A percentile compares a stretch with the other conserved stretches of the same genome.
These are phyloP conservation scores for Neocatenulostroma microsporum DNA, from an alignment of 2,329 filamentous ascomycete genomes.

Conservation along the genomic window DNA sequence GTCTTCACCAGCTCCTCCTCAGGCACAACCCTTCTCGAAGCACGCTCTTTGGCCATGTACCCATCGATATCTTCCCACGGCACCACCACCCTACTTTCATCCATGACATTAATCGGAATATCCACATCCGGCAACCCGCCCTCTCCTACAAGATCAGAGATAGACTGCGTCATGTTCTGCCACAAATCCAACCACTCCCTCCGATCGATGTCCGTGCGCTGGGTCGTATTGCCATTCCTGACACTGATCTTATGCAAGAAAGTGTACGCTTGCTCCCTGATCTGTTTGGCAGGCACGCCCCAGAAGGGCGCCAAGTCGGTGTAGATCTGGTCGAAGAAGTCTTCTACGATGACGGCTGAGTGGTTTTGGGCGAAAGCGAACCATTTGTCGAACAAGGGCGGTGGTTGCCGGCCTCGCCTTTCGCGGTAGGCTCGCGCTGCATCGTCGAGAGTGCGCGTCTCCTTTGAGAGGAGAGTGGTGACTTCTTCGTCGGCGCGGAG, in stretches of 20 bases:
- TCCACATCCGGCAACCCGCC: conserved; percentile 38
- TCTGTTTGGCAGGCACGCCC: conserved; percentile 36
- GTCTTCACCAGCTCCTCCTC: conserved; percentile 11
- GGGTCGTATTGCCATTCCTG: conserved; percentile 32
- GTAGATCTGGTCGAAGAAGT: conserved; percentile 36
- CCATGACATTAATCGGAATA: conserved; percentile 42
- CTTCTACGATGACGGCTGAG: conserved; percentile 36
- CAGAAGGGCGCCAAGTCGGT: conserved; percentile 43
- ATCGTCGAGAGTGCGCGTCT: conserved; percentile 30
- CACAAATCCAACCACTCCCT: conserved; percentile 35
- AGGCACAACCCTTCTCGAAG: conserved; percentile 22
- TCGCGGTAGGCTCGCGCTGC: conserved; percentile 36
- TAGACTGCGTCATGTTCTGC: too few species aligned
- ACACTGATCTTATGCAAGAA: conserved; percentile 33
- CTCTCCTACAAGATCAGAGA: conserved; percentile 32
- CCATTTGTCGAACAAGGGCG: conserved; percentile 41
- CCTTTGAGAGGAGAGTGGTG: conserved; percentile 26
- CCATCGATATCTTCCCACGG: conserved; percentile 39
- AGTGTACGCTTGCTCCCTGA: conserved; percentile 32
- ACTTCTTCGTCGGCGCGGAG: conserved; percentile 28
- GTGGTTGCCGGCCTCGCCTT: conserved; percentile 39
- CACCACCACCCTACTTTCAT: conserved; percentile 40
- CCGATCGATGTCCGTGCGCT: conserved; percentile 21
- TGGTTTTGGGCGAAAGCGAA: conserved; percentile 33
- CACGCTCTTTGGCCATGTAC: conserved; percentile 29